phyloP scores from a whole-genome alignment of 495 filamentous ascomycete species.

The Wilcoxina mikolae region DNA sequence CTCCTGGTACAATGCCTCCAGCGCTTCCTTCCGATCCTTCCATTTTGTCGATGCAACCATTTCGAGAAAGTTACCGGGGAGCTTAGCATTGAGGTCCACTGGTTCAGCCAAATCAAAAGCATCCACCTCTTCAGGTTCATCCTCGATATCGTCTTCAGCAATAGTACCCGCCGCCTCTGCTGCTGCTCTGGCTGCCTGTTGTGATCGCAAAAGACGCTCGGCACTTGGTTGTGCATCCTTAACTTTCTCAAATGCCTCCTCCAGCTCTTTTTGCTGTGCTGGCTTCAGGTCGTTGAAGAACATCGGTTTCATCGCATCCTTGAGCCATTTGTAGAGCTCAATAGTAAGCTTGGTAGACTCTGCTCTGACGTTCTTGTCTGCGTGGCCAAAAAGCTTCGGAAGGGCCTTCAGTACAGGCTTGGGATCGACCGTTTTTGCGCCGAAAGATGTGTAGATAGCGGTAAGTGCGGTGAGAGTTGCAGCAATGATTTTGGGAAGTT shows the following conservation, averaged over 20 bases:
- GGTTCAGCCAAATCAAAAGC: conserved; percentile 82
- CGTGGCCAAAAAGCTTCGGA: conserved; percentile 85
- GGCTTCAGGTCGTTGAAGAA: conserved; percentile 95
- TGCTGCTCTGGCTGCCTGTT: conserved; percentile 65
- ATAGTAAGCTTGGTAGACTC: conserved; percentile 85
- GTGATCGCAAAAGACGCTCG: conserved; percentile 71
- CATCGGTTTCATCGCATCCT: conserved; percentile 93
- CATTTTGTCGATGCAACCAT: conserved; percentile 79
- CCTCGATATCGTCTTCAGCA: conserved; percentile 47
- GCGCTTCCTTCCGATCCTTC: conserved; percentile 93
- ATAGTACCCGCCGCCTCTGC: conserved; percentile 44
- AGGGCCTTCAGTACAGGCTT: conserved; percentile 85
- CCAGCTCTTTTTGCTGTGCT: conserved; percentile 85
- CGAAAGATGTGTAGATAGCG: conserved; percentile 77
- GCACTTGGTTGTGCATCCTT: conserved; percentile 85
- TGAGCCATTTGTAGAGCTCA: conserved; percentile 92
- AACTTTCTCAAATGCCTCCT: conserved; percentile 82
- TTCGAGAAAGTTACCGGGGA: conserved; percentile 69
- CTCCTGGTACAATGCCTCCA: conserved; percentile 62
- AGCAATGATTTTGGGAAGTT: conserved; percentile 87
- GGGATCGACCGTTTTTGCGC: conserved; percentile 90
- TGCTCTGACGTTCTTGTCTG: conserved; percentile 95
- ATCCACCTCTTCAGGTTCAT: conserved; percentile 58
- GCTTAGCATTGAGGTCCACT: conserved; percentile 70
- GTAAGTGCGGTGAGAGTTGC: conserved; percentile 67